Percentiles rank a stretch among this genome's conserved stretches.
Evolutionary conservation across 495 filamentous ascomycete genomes (phyloP).

Genomic region (Daldinia caldariorum): DNA sequence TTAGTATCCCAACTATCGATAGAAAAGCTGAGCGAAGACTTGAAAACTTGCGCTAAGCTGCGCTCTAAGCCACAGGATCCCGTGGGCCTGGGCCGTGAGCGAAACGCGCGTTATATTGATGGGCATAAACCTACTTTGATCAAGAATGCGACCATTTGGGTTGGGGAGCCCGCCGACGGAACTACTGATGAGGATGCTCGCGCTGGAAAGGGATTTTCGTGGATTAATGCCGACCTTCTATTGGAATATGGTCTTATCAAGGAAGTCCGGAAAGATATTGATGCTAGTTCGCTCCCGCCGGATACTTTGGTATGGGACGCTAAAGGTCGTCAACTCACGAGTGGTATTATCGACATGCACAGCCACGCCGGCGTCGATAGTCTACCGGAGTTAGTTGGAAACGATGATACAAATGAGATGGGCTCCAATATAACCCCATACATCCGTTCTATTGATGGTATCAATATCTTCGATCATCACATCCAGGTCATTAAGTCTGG

Average conservation of each 20-base stretch:
- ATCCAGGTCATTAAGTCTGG: constrained; percentile 71
- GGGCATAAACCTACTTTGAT: constrained; percentile 60
- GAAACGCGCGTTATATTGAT: constrained; percentile 60
- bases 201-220: constrained; percentile 56
- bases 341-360: constrained; percentile 75
- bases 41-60: constrained; percentile 52
- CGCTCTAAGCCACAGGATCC: constrained; percentile 56
- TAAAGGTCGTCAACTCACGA: constrained; percentile 67
- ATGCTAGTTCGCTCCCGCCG: constrained; percentile 42
- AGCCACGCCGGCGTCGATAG: constrained; percentile 63
- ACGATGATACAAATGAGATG: constrained; percentile 63
- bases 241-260: constrained; percentile 61
- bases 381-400: constrained; percentile 54
- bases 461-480: constrained; percentile 61
- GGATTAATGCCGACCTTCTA: constrained; percentile 58
- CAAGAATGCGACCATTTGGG: constrained; percentile 62
- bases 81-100: constrained; percentile 55
- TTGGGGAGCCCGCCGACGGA: constrained; percentile 58
- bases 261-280: constrained; percentile 51
- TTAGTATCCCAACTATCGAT: constrained; percentile 49
- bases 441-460: constrained; percentile 66
- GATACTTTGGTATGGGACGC: constrained; percentile 60
- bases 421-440: constrained; percentile 64
- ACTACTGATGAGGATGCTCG: constrained; percentile 55
- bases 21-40: constrained; percentile 53